Evolutionary conservation across 2,329 filamentous ascomycete species (phyloP).

Genomic region (Hypoxylon sp.): DNA sequence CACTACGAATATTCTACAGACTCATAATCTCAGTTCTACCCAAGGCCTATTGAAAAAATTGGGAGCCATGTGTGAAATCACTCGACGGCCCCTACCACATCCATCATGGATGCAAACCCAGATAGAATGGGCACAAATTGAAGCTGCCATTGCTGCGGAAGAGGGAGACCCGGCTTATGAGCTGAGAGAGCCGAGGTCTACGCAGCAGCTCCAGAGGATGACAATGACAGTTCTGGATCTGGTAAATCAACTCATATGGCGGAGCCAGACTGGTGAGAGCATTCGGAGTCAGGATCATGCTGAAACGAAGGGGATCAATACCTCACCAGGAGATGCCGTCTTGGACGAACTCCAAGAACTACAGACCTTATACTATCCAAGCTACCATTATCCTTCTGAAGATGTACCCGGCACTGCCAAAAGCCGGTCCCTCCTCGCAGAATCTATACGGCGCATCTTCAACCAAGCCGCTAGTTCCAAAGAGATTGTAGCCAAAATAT

Average conservation of each 20-base stretch:
- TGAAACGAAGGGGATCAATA: not conserved
- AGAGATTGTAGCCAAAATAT: constrained; percentile 63
- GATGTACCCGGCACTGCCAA: constrained; percentile 32
- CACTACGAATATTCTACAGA: not conserved
- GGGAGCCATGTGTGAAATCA: constrained; percentile 40
- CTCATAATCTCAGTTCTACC: not conserved
- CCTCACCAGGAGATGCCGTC: constrained; percentile 11
- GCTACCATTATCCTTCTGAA: constrained; percentile 44
- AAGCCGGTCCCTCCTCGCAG: constrained; percentile 45
- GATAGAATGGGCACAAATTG: constrained; percentile 50
- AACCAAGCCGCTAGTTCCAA: constrained; percentile 46
- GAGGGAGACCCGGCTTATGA: constrained; percentile 38
- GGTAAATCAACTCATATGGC: constrained; percentile 43
- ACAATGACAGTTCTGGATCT: constrained; percentile 43
- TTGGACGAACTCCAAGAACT: constrained; percentile 44
- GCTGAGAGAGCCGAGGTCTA: constrained; percentile 46
- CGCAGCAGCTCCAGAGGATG: constrained; percentile 35
- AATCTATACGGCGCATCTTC: constrained; percentile 52
- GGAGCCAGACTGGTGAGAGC: constrained; percentile 1
- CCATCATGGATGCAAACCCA: constrained; percentile 47
- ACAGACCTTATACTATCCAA: constrained; percentile 43
- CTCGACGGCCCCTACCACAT: constrained; percentile 33
- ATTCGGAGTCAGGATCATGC: constrained; percentile 24
- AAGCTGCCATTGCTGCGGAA: constrained; percentile 49
- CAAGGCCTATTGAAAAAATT: constrained; percentile 46